phyloP scores from a whole-genome alignment of 2,329 filamentous ascomycete species.

The Chrysoporthe deuterocubensis region DNA sequence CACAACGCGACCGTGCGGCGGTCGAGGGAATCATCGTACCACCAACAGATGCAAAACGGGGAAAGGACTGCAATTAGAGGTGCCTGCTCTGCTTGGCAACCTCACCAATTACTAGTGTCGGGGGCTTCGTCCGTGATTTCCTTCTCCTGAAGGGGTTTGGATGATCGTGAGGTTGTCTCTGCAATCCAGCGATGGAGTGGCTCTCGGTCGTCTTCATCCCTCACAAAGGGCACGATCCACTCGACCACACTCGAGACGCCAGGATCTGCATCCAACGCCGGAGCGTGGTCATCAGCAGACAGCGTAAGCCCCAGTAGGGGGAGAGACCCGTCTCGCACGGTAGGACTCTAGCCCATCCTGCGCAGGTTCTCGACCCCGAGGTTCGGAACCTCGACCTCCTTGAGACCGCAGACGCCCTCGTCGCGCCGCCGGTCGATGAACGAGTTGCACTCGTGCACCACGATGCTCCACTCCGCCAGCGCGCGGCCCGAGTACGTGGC shows the following conservation, averaged over 20 bases:
- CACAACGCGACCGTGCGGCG: not conserved
- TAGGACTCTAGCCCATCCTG: constrained; percentile 27
- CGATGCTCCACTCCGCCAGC: constrained; percentile 76
- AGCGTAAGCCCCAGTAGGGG: not conserved
- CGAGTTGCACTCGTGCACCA: constrained; percentile 79
- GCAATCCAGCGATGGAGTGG: constrained; percentile 1
- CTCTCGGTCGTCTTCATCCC: not conserved
- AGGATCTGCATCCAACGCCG: not conserved
- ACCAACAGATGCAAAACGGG: not conserved
- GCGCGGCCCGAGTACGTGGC: constrained; percentile 71
- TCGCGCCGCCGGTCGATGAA: constrained; percentile 77
- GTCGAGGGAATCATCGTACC: not conserved
- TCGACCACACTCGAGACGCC: not conserved
- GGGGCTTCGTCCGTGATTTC: not conserved
- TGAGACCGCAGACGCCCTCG: constrained; percentile 70
- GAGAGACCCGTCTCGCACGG: not conserved
- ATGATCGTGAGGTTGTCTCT: not conserved
- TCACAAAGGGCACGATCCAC: constrained; percentile 16
- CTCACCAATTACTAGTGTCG: not conserved
- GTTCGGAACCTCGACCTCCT: constrained; percentile 70
- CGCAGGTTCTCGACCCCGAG: constrained; percentile 68
- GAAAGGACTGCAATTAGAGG: not conserved
- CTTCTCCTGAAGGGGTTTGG: not conserved
- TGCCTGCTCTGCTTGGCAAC: no score
- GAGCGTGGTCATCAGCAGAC: not conserved